Conservation (phyloP, 179 eudicot species). For the Heliamphora ciliata region DNA sequence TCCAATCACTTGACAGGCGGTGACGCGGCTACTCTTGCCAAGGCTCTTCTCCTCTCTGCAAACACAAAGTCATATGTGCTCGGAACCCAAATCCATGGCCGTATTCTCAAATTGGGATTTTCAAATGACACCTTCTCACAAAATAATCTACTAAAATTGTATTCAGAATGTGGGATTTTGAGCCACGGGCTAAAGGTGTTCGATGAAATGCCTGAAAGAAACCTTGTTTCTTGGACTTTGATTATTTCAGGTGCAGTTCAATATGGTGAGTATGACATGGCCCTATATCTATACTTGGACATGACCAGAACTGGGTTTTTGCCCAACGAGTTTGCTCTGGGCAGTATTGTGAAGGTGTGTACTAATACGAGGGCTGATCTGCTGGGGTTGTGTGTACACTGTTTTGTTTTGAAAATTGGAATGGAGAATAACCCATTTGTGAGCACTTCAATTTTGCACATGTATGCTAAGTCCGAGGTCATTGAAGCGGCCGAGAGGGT, state of each 20-base stretch:
- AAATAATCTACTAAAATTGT: constrained; percentile 23
- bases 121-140: constrained; percentile 13
- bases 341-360: constrained; percentile 24
- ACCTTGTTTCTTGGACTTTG: constrained; percentile 29
- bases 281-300: constrained; percentile 15
- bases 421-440: constrained; percentile 25
- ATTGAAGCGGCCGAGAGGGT: constrained; percentile 14
- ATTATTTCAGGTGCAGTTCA: constrained; percentile 18
- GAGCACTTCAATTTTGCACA: constrained; percentile 19
- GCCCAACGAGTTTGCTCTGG: constrained; percentile 26
- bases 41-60: constrained; percentile 12
- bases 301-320: constrained; percentile 22
- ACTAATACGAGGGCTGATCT: not conserved
- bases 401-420: constrained; percentile 21
- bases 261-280: constrained; percentile 15
- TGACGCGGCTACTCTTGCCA: constrained; percentile 10
- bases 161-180: constrained; percentile 14
- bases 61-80: constrained; percentile 8
- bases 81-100: constrained; percentile 24
- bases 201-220: constrained; percentile 22
- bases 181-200: constrained; percentile 18
- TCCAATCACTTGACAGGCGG: not conserved
- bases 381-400: constrained; percentile 19
- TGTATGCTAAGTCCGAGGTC: constrained; percentile 20
- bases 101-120: constrained; percentile 19